phyloP scores from a whole-genome alignment of 2,329 filamentous ascomycete species.

The Aspergillus amoenus region DNA sequence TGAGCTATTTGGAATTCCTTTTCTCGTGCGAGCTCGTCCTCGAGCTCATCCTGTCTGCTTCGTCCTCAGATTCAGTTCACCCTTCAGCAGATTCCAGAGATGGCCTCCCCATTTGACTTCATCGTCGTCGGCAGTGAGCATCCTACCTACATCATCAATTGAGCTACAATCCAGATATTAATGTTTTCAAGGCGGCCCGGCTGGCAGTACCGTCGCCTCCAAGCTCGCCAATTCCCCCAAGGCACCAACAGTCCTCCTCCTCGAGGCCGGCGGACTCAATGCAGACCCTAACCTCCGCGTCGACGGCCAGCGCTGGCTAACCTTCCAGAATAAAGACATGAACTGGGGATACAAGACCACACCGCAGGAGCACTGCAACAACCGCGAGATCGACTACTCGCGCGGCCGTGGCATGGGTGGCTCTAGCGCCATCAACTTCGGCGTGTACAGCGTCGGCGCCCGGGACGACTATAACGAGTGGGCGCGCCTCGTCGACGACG shows the following conservation, averaged over 20 bases:
- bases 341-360: constrained; percentile 56
- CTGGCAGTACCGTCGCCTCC: constrained; percentile 58
- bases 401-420: constrained; percentile 55
- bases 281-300: constrained; percentile 49
- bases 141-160: too few species aligned
- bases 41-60: too few species aligned
- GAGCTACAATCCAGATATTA: background rate
- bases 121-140: background rate
- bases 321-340: constrained; percentile 50
- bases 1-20: too few species aligned
- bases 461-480: constrained; percentile 63
- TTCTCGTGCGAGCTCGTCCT: too few species aligned
- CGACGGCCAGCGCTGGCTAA: constrained; percentile 57
- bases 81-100: background rate
- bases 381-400: constrained; percentile 50
- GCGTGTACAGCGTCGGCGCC: constrained; percentile 55
- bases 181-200: constrained; percentile 54
- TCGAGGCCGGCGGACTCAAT: constrained; percentile 60
- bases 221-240: constrained; percentile 50
- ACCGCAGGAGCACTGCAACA: constrained; percentile 46
- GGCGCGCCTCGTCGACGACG: constrained; percentile 57
- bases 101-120: background rate
- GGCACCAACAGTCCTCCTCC: constrained; percentile 56
- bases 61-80: too few species aligned
- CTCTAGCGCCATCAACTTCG: constrained; percentile 56